Evolutionary conservation across 805 yeast species (phyloP), one percentile per base, ranked within the genome.

Genomic region (Kuraishia ogatae): DNA sequence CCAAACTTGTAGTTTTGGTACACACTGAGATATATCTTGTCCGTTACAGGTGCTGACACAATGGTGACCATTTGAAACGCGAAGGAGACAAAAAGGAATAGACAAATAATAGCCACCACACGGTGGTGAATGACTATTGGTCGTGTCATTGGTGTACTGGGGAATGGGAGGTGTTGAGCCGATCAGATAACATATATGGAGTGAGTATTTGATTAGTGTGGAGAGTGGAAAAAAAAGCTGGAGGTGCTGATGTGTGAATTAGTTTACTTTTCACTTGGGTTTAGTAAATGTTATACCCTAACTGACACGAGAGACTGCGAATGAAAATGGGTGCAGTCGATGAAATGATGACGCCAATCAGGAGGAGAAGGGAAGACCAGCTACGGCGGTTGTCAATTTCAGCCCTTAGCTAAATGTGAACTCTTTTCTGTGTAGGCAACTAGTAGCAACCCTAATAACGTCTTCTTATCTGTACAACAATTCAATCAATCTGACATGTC

Each of bases 61-160:
- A 84, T 77, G 0, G 90, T 79, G 1, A 85, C 63, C 19, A 85
- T 65, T 60, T 85, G 87, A 54, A 85, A 75, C 1, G 78, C 78
- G 57, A 83, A 74, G 1, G 89, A 77, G 3, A 82, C 64, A 4
- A 74, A 66, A 23, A 81, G 69, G 24, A 81, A 53, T 6, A 39
- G 1, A 8, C 59, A 54, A 26, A 64, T 64, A 11, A 61, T 6
- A 2, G 60, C 17, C 17, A 59, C 62, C 47, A 65, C 52, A 11
- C 24, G 39, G 15, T 21, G 48, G 28, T 39, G 48, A 19, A 51
- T 26, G 29, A 20, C 24, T 5, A 35, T 35, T 35, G 43, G 6
- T 35, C n/a, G 6, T 15, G 43, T 35, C 43, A 35, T 35, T 35
- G 10, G 43, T 7, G 43, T 35, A 17, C 13, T 35, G 17, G 2